phyloP scores from a whole-genome alignment of 805 yeast genomes.

The Wickerhamia fluorescens region DNA sequence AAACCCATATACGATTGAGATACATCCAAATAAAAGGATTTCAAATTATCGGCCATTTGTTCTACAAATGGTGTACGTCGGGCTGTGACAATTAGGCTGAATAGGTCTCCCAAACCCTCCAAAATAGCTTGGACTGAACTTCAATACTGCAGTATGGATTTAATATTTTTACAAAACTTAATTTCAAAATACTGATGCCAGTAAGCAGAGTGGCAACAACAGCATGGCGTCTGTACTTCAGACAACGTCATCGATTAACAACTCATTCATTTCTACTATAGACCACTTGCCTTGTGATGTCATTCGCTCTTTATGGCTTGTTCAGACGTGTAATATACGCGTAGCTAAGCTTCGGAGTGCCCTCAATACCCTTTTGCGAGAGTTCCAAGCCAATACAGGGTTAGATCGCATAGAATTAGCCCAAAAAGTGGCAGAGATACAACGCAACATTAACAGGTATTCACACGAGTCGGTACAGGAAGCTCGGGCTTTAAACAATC shows the following conservation, averaged over 20 bases:
- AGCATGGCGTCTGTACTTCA: not conserved
- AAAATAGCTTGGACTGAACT: no score
- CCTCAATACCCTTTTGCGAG: conserved; percentile 4
- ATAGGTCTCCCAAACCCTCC: no score
- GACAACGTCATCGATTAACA: conserved; percentile 17
- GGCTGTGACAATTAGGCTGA: no score
- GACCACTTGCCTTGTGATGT: conserved; percentile 40
- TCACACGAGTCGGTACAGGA: conserved; percentile 20
- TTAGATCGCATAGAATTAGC: not conserved
- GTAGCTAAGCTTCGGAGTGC: conserved; percentile 12
- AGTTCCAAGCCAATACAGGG: conserved; percentile 4
- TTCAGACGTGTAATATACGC: conserved; percentile 29
- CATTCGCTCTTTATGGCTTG: conserved; percentile 36
- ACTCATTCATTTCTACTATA: conserved; percentile 33
- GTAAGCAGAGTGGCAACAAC: no score
- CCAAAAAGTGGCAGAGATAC: conserved; percentile 2
- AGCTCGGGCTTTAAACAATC: conserved; percentile 21
- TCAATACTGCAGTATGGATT: no score
- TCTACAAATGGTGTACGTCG: no score
- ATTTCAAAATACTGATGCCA: no score
- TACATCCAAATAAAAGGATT: no score
- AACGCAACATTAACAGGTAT: conserved; percentile 6
- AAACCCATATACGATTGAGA: no score
- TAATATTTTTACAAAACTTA: no score
- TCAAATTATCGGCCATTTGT: no score